Conservation (phyloP, 208 protist species). For the Balamuthia mandrillaris region DNA sequence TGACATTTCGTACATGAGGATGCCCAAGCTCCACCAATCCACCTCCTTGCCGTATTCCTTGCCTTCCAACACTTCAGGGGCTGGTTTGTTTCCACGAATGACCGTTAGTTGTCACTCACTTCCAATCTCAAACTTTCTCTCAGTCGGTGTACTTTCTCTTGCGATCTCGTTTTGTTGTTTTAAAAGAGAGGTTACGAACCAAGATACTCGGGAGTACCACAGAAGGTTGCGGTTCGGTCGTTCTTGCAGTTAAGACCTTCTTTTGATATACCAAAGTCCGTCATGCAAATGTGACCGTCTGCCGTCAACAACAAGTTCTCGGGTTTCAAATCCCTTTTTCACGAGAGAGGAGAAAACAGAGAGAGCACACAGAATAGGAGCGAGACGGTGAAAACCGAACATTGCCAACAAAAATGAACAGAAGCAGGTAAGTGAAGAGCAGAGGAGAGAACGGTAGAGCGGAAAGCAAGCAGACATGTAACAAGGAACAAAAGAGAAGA, state of each 20-base stretch:
- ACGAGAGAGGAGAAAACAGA: not conserved
- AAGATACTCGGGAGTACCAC: constrained; percentile 68
- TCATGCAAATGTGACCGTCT: not conserved
- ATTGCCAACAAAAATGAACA: no score
- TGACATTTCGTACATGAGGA: constrained; percentile 62
- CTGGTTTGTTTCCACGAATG: no score
- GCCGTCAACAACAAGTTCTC: not conserved
- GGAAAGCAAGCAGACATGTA: not conserved
- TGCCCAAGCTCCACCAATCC: constrained; percentile 64
- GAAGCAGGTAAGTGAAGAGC: not conserved
- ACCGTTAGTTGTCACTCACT: no score
- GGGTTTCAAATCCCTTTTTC: no score
- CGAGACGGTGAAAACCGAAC: not conserved
- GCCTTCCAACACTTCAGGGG: constrained; percentile 46
- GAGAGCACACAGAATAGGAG: not conserved
- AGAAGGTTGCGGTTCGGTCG: constrained; percentile 53
- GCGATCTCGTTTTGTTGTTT: no score
- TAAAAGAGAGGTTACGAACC: no score
- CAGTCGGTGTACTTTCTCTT: no score
- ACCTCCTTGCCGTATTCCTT: constrained; percentile 57
- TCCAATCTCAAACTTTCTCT: no score
- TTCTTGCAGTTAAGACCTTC: constrained; percentile 44
- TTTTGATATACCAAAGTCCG: not conserved
- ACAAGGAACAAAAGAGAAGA: not conserved
- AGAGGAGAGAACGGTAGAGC: not conserved